Conservation (phyloP, 345 rosid genomes). For the Trapa bicornis region DNA sequence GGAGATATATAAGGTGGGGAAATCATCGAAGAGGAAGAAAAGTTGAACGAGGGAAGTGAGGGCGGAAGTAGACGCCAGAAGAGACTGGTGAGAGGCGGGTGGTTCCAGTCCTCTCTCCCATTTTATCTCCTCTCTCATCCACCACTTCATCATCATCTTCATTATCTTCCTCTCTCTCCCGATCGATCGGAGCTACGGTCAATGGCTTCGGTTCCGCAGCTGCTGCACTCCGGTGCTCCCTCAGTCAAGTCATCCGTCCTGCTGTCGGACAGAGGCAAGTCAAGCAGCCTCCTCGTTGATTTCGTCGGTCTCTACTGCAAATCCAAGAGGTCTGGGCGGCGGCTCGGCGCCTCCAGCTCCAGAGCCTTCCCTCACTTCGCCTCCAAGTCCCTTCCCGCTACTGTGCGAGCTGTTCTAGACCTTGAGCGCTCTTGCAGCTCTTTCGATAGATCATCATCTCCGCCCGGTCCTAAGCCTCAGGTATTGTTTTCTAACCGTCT, state of each 20-base stretch:
- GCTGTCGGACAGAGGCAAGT: constrained; percentile 13
- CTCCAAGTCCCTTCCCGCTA: background rate
- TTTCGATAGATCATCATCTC: constrained; percentile 12
- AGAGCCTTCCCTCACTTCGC: constrained; percentile 22
- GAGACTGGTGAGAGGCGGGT: constrained; percentile 30
- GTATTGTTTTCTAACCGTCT: constrained; percentile 11
- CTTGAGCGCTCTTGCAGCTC: constrained; percentile 18
- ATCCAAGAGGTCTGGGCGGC: constrained; percentile 34
- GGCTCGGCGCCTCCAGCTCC: constrained; percentile 26
- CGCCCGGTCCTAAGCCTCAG: constrained; percentile 33
- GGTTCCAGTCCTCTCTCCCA: constrained; percentile 27
- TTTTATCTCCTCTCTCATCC: constrained; percentile 27
- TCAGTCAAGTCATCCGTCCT: constrained; percentile 28
- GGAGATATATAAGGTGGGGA: background rate
- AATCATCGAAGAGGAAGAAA: background rate
- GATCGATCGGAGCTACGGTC: constrained; percentile 14
- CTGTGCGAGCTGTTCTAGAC: constrained; percentile 43
- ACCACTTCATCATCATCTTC: constrained; percentile 14
- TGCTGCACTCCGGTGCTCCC: constrained; percentile 18
- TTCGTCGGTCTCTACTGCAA: constrained; percentile 48
- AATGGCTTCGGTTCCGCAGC: constrained; percentile 40
- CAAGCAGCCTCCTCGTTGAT: constrained; percentile 38
- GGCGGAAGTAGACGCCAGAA: constrained; percentile 10
- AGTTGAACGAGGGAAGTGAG: background rate
- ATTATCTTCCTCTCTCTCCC: constrained; percentile 4